A percentile compares a stretch with the other conserved stretches of the same genome.
phyloP scores from a whole-genome alignment of 331 rosid species.

The Acacia pycnantha region DNA sequence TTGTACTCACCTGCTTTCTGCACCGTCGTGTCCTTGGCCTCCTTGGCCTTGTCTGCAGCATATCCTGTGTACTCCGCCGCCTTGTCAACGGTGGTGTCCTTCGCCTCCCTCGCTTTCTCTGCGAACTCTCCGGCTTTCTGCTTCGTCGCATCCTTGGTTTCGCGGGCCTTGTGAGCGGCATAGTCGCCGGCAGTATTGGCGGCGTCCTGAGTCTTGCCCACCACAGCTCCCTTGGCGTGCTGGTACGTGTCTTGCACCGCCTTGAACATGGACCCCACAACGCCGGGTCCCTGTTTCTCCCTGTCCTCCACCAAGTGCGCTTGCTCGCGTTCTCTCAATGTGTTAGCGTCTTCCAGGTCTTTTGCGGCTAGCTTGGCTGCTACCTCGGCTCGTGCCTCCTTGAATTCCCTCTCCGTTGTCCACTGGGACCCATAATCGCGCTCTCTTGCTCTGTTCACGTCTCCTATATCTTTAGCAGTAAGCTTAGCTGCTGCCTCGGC shows the following conservation, averaged over 20 bases:
- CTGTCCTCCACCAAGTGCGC: too few species aligned
- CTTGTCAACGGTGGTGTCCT: constrained; percentile 27
- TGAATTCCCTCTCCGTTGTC: constrained; percentile 28
- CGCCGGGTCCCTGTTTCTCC: constrained; percentile 42
- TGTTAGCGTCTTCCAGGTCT: constrained; percentile 47
- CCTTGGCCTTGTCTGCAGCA: constrained; percentile 36
- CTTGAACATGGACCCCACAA: constrained; percentile 56
- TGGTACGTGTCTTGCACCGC: constrained; percentile 54
- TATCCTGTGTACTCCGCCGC: constrained; percentile 32
- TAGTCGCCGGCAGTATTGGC: constrained; percentile 5
- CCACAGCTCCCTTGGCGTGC: constrained; percentile 66
- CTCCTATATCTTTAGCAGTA: constrained; percentile 45
- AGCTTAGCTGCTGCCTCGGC: constrained; percentile 52
- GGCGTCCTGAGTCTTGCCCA: constrained; percentile 47
- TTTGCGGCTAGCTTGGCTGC: constrained; percentile 43
- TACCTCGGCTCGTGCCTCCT: constrained; percentile 54
- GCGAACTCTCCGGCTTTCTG: constrained; percentile 13
- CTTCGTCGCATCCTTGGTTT: constrained; percentile 18
- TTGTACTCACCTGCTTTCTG: constrained; percentile 46
- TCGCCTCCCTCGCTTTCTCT: constrained; percentile 29
- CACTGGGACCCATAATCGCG: not conserved
- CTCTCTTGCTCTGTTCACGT: constrained; percentile 30
- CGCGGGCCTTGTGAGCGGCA: constrained; percentile 24
- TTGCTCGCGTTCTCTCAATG: constrained; percentile 18
- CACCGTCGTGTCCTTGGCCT: constrained; percentile 28